A percentile compares a stretch with the other conserved stretches of the same genome.
Evolutionary conservation across 2,329 filamentous ascomycete species (phyloP).

Genomic region (Clonostachys rosea): DNA sequence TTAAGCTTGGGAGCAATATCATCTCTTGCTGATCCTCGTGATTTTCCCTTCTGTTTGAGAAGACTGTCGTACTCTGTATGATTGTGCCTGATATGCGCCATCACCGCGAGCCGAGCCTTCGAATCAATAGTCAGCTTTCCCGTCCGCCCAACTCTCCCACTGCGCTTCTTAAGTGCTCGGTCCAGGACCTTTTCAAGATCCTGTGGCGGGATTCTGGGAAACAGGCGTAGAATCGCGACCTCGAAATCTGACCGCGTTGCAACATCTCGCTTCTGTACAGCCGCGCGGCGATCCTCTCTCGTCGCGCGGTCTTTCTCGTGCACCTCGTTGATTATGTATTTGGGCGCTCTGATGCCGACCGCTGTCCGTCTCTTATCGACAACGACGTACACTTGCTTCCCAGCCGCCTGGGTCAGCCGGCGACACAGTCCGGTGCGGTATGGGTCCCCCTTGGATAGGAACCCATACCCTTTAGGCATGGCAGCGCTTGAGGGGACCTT

Average conservation of each 20-base stretch:
- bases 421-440: conserved; percentile 36
- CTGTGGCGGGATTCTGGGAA: conserved; percentile 29
- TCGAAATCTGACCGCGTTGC: conserved; percentile 22
- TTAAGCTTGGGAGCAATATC: not conserved
- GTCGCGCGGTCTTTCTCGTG: conserved; percentile 19
- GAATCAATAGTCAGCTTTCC: conserved; percentile 24
- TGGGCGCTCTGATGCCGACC: conserved; percentile 33
- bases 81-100: conserved; percentile 41
- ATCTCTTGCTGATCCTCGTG: not conserved
- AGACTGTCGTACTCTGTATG: conserved; percentile 41
- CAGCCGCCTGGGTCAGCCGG: conserved; percentile 22
- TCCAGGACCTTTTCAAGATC: conserved; percentile 26
- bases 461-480: conserved; percentile 31
- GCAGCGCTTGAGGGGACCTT: not conserved
- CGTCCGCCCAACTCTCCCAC: conserved; percentile 40
- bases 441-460: conserved; percentile 33
- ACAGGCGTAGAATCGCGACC: conserved; percentile 26
- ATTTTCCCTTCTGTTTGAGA: conserved; percentile 10
- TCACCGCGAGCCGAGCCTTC: conserved; percentile 38
- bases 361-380: conserved; percentile 8
- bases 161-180: conserved; percentile 37
- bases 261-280: conserved; percentile 24
- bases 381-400: conserved; percentile 29
- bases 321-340: conserved; percentile 18
- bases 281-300: conserved; percentile 18